These are phyloP conservation scores for Mycena latifolia DNA, from an alignment of 768 basidiomycete genomes.

Conservation along the genomic window DNA sequence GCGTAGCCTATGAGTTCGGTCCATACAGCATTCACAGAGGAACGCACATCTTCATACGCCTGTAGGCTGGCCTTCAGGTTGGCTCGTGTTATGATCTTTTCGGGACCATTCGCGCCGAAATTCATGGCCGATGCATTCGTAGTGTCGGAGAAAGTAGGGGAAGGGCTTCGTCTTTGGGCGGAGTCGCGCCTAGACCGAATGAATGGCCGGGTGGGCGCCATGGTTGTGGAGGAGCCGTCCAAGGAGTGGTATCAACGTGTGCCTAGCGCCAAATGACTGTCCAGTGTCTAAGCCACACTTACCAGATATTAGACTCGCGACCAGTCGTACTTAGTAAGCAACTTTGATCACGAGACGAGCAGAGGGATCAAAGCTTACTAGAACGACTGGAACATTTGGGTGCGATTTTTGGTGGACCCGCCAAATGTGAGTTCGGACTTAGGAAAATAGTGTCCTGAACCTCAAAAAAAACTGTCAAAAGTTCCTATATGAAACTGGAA, in stretches of 20 bases:
- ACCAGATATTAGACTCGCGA: too few relatives aligned
- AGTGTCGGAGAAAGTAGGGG: slow-evolving; percentile 86
- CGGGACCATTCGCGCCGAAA: slow-evolving; percentile 79
- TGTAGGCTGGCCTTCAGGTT: slow-evolving; percentile 84
- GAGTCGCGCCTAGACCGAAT: slow-evolving; percentile 60
- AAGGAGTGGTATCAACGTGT: slow-evolving; percentile 19
- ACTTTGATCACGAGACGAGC: too few relatives aligned
- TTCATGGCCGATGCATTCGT: slow-evolving; percentile 85
- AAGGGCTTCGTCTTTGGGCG: slow-evolving; percentile 67
- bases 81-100: slow-evolving; percentile 85
- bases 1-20: not conserved
- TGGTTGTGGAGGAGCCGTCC: not conserved
- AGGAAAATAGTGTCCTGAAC: too few relatives aligned
- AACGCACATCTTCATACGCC: slow-evolving; percentile 83
- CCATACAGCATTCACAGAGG: slow-evolving; percentile 10
- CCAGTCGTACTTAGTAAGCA: too few relatives aligned
- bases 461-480: too few relatives aligned
- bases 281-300: too few relatives aligned
- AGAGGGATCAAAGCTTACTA: too few relatives aligned
- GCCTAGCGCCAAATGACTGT: not conserved
- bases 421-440: too few relatives aligned
- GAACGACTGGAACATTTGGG: too few relatives aligned
- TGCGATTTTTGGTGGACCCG: too few relatives aligned
- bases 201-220: slow-evolving; percentile 47
- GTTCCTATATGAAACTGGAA: too few relatives aligned